phyloP scores from a whole-genome alignment of 2,329 filamentous ascomycete species.

The Xylaria multiplex region DNA sequence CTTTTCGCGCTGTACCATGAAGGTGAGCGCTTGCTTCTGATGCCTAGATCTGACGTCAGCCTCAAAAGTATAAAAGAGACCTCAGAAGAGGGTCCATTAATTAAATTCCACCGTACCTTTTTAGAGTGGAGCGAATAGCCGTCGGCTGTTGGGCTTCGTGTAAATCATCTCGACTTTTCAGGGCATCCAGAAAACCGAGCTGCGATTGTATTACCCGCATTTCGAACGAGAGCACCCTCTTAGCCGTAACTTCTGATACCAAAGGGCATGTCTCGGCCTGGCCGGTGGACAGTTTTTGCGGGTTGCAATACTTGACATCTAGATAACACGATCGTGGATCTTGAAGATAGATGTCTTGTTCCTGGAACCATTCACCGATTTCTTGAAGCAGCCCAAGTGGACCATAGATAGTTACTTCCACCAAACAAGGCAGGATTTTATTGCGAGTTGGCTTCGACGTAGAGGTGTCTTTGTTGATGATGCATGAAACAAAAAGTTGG shows the following conservation, averaged over 20 bases:
- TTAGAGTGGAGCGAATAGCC: slow-evolving; percentile 1
- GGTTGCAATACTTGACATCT: slow-evolving; percentile 50
- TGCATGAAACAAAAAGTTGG: slow-evolving; percentile 5
- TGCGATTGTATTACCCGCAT: background rate
- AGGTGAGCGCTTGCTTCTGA: slow-evolving; percentile 30
- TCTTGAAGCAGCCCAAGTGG: slow-evolving; percentile 44
- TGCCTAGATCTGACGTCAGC: slow-evolving; percentile 3
- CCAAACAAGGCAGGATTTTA: slow-evolving; percentile 39
- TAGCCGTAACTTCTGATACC: background rate
- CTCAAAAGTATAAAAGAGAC: too few relatives aligned
- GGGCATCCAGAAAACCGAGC: slow-evolving; percentile 1
- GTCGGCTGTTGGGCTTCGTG: slow-evolving; percentile 1
- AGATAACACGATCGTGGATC: slow-evolving; percentile 47
- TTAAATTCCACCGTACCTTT: background rate
- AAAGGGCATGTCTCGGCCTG: background rate
- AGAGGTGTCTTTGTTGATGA: background rate
- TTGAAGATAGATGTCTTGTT: slow-evolving; percentile 49
- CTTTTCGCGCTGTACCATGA: slow-evolving; percentile 20
- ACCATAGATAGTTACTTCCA: slow-evolving; percentile 48
- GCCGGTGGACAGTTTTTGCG: slow-evolving; percentile 49
- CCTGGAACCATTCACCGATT: slow-evolving; percentile 48
- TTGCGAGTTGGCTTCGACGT: background rate
- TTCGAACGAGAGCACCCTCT: background rate
- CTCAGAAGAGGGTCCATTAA: too few relatives aligned
- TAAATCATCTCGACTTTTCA: slow-evolving; percentile 13